These are phyloP conservation scores for Arthrobotrys sinensis DNA, from an alignment of 2,329 filamentous ascomycete genomes.

Conservation along the genomic window DNA sequence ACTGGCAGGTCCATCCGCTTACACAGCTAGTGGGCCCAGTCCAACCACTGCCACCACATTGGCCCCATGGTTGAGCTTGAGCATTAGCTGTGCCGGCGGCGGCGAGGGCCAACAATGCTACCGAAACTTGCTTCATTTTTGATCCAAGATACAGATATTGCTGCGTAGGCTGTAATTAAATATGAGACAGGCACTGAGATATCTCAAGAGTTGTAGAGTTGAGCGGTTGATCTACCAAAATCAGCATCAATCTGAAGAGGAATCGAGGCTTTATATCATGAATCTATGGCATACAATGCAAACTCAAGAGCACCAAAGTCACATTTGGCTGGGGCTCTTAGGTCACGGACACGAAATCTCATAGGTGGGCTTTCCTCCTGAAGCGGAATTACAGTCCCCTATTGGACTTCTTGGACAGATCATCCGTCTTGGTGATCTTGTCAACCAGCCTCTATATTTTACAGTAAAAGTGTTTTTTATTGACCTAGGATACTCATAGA, in stretches of 20 bases:
- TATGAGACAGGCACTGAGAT: too few species aligned
- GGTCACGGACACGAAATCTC: neutral
- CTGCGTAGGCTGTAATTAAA: too few species aligned
- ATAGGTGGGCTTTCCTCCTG: conserved; percentile 32
- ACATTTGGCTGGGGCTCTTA: too few species aligned
- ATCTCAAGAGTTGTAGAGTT: neutral
- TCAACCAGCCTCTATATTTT: too few species aligned
- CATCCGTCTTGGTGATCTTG: conserved; percentile 24
- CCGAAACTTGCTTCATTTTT: conserved; percentile 38
- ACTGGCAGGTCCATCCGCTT: conserved; percentile 31
- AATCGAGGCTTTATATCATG: neutral
- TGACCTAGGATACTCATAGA: too few species aligned
- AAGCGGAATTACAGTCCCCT: neutral
- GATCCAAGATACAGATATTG: too few species aligned
- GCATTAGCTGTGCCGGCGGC: conserved; percentile 37
- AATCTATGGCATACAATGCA: neutral
- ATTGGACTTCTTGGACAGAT: neutral
- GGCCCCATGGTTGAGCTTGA: conserved; percentile 37
- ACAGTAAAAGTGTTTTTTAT: too few species aligned
- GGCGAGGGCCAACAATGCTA: conserved; percentile 34
- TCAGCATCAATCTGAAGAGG: too few species aligned
- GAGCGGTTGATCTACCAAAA: neutral
- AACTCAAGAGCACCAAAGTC: too few species aligned
- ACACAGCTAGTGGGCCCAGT: conserved; percentile 42
- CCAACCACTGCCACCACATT: conserved; percentile 42